Percentiles rank a stretch among this genome's conserved stretches.
Evolutionary conservation across 1,139 yeast species (phyloP).

Genomic region (Ashbya aceris): DNA sequence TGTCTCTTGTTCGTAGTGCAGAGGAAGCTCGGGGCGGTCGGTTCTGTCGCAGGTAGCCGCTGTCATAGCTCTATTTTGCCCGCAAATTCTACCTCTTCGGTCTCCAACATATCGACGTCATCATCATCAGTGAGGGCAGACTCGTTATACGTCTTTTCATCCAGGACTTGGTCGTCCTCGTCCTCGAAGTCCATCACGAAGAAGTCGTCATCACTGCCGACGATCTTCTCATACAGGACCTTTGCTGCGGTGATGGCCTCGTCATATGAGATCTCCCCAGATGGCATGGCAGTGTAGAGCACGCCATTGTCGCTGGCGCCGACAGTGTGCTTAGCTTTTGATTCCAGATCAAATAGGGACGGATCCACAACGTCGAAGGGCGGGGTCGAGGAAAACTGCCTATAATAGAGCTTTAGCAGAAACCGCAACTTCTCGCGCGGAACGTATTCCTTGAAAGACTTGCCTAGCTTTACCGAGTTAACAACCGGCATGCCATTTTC

Average conservation of each 20-base stretch:
- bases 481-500: conserved; percentile 59
- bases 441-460: conserved; percentile 72
- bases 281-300: conserved; percentile 63
- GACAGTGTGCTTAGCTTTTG: conserved; percentile 18
- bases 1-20: background rate
- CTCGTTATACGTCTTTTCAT: conserved; percentile 16
- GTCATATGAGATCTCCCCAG: conserved; percentile 81
- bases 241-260: conserved; percentile 82
- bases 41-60: background rate
- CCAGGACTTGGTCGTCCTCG: conserved; percentile 51
- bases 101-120: conserved; percentile 24
- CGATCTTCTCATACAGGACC: conserved; percentile 60
- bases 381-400: conserved; percentile 58
- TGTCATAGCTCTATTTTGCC: conserved; percentile 58
- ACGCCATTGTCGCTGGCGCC: conserved; percentile 39
- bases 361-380: conserved; percentile 40
- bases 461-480: conserved; percentile 78
- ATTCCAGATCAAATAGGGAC: conserved; percentile 30
- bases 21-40: background rate
- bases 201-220: conserved; percentile 91
- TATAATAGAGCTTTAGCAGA: conserved; percentile 68
- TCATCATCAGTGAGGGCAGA: conserved; percentile 28
- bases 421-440: conserved; percentile 74
- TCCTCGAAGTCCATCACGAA: conserved; percentile 95
- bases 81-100: conserved; percentile 50